These are phyloP conservation scores for Vitis riparia DNA, from an alignment of 164 flowering plant species.

Conservation along the genomic window DNA sequence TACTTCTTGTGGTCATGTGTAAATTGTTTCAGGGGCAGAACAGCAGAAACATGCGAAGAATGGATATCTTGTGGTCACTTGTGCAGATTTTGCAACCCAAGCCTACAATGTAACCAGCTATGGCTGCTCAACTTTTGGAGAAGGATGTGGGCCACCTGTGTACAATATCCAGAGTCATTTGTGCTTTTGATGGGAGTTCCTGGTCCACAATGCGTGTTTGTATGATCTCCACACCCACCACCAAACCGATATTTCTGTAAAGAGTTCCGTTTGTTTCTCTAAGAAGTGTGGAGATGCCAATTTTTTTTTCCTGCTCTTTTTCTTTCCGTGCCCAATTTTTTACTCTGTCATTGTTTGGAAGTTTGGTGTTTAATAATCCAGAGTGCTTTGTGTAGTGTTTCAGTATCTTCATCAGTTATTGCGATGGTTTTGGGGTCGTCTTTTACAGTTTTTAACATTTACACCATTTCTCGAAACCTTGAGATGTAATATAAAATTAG, in stretches of 20 bases:
- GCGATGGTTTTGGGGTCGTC: not conserved
- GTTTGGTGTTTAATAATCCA: not conserved
- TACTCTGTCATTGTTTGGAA: conserved; percentile 12
- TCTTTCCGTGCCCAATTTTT: not conserved
- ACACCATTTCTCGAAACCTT: too few species aligned
- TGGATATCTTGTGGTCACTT: conserved; percentile 82
- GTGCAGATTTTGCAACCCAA: conserved; percentile 68
- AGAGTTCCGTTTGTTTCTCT: not conserved
- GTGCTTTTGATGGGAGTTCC: conserved; percentile 1
- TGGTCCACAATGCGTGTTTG: not conserved
- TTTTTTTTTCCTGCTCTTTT: not conserved
- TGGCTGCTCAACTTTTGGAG: conserved; percentile 8
- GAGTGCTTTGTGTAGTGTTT: not conserved
- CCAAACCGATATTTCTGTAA: not conserved
- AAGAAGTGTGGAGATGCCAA: conserved; percentile 1
- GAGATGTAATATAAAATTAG: too few species aligned
- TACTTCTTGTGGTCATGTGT: not conserved
- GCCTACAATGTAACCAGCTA: conserved; percentile 22
- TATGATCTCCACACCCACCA: not conserved
- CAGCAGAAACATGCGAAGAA: conserved; percentile 64
- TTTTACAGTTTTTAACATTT: too few species aligned
- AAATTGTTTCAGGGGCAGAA: conserved; percentile 56
- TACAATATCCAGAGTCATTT: conserved; percentile 16
- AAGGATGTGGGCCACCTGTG: conserved; percentile 4
- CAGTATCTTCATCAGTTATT: not conserved